Evolutionary conservation across 768 basidiomycete species (phyloP).

Genomic region (Tulasnella sp.): DNA sequence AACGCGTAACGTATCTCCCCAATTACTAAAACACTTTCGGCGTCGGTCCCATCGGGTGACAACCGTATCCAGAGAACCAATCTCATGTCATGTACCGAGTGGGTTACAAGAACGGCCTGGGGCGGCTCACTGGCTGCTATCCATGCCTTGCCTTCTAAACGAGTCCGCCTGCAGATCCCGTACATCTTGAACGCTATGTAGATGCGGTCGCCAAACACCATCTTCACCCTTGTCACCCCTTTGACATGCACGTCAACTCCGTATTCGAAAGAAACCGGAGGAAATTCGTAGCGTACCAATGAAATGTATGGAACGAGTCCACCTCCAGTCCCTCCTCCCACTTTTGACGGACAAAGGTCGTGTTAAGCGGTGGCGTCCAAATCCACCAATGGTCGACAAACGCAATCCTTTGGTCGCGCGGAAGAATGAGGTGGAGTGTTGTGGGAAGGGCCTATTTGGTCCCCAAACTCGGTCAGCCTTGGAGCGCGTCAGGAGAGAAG

Average conservation of each 20-base stretch:
- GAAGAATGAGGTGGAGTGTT: constrained; percentile 43
- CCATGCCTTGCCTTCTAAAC: constrained; percentile 38
- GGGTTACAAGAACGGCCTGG: not conserved
- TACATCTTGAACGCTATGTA: constrained; percentile 40
- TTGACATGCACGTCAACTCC: not conserved
- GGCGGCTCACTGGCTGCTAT: not conserved
- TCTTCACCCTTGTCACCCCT: constrained; percentile 44
- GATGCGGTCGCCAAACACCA: constrained; percentile 39
- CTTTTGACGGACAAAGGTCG: constrained; percentile 45
- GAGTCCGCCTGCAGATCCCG: constrained; percentile 41
- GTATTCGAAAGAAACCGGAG: not conserved
- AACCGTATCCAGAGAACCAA: not conserved
- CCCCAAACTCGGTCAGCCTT: not conserved
- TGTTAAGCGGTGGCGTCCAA: constrained; percentile 45
- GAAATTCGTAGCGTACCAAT: not conserved
- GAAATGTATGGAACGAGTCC: constrained; percentile 50
- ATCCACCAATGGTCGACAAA: constrained; percentile 55
- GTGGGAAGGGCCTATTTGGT: constrained; percentile 39
- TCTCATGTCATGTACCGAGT: not conserved
- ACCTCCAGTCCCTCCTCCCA: constrained; percentile 49
- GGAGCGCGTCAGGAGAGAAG: not conserved
- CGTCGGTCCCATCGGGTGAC: not conserved
- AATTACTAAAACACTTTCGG: no score
- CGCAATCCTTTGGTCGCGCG: constrained; percentile 42
- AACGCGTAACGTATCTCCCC: no score